These are phyloP conservation scores for Apiosordaria backusii DNA, from an alignment of 495 filamentous ascomycete genomes.

Conservation along the genomic window DNA sequence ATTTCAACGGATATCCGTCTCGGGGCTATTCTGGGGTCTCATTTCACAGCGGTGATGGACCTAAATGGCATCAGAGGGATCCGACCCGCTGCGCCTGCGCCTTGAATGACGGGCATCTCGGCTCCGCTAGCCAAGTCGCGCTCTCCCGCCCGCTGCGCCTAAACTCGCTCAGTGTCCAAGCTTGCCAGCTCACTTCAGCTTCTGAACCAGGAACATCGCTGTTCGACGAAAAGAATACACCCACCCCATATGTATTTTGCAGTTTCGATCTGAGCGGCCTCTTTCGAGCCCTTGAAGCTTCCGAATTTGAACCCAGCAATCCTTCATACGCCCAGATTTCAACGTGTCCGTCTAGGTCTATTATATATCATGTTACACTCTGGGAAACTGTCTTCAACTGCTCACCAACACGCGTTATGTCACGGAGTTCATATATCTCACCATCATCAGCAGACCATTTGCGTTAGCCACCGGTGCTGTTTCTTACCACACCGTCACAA, in stretches of 20 bases:
- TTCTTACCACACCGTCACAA: background rate
- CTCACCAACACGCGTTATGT: background rate
- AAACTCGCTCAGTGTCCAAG: background rate
- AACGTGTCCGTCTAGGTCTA: background rate
- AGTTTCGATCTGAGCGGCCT: no score
- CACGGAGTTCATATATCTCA: no score
- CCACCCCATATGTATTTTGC: no score
- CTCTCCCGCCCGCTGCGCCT: background rate
- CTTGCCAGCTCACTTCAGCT: conserved; percentile 5
- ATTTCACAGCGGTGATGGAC: background rate
- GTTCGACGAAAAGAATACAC: no score
- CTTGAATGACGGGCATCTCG: conserved; percentile 19
- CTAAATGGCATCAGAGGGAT: conserved; percentile 8
- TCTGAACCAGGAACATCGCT: background rate
- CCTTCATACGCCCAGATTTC: background rate
- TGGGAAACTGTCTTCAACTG: background rate
- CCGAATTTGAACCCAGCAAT: no score
- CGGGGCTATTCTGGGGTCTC: conserved; percentile 9
- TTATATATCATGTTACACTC: background rate
- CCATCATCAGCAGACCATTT: background rate
- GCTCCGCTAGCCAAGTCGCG: conserved; percentile 8
- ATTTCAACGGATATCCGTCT: conserved; percentile 4
- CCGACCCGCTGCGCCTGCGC: conserved; percentile 14
- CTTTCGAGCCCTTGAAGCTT: no score
- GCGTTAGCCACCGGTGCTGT: background rate